A percentile compares a stretch with the other conserved stretches of the same genome.
Evolutionary conservation across 2,329 filamentous ascomycete species (phyloP).

Genomic region (Fusarium xyrophilum): DNA sequence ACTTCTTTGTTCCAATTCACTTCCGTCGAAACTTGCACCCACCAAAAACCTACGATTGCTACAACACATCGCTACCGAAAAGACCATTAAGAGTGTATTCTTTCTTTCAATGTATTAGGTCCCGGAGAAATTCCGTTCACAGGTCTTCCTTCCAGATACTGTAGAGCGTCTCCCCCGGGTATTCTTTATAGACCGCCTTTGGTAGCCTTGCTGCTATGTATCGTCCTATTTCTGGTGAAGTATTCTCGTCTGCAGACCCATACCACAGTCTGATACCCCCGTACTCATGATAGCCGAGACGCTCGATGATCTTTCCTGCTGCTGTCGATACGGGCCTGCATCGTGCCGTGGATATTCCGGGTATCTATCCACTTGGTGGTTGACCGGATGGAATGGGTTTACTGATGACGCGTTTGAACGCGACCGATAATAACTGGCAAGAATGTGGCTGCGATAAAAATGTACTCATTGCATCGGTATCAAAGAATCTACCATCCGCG

Average conservation of each 20-base stretch:
- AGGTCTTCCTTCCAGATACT: background rate
- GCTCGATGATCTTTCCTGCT: background rate
- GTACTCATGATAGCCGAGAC: slow-evolving; percentile 11
- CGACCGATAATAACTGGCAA: background rate
- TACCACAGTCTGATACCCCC: background rate
- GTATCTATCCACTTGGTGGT: no score
- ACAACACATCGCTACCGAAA: fast-evolving
- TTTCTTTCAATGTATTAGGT: background rate
- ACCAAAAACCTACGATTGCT: no score
- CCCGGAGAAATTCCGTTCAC: background rate
- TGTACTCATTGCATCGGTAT: background rate
- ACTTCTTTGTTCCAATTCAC: background rate
- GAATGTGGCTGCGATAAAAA: background rate
- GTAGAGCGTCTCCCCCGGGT: background rate
- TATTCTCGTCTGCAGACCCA: background rate
- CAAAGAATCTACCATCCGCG: background rate
- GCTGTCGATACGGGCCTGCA: background rate
- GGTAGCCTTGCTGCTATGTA: background rate
- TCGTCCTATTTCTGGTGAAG: background rate
- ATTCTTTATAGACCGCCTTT: background rate
- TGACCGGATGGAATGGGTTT: fast-evolving
- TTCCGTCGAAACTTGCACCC: background rate
- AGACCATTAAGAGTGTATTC: background rate
- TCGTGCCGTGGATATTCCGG: no score
- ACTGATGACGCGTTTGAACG: background rate